Conservation (phyloP, 2,329 filamentous ascomycete genomes). For the Neonectria hederae region DNA sequence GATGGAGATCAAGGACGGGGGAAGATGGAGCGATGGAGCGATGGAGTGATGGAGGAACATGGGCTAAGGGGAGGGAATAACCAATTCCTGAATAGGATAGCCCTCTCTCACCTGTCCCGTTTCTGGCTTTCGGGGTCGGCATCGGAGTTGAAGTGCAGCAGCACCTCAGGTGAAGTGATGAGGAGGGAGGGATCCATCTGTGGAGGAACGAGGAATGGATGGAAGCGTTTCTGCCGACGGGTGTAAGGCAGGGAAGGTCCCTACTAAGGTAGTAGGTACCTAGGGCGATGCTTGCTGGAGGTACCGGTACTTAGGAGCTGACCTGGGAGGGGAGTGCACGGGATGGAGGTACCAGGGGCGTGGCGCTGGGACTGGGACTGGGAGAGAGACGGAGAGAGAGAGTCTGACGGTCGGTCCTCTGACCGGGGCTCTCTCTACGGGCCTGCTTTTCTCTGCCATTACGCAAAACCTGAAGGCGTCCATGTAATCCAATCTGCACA, state of each 20-base stretch:
- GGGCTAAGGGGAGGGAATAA: slow-evolving; percentile 13
- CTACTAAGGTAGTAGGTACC: slow-evolving; percentile 17
- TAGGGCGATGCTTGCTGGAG: slow-evolving; percentile 18
- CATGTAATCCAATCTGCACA: too few species aligned
- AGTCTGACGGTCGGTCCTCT: neutral
- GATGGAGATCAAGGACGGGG: slow-evolving; percentile 13
- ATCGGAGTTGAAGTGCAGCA: neutral
- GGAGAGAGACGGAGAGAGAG: neutral
- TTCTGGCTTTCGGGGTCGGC: neutral
- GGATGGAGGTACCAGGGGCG: slow-evolving; percentile 16
- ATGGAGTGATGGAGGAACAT: slow-evolving; percentile 12
- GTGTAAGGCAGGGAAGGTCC: neutral
- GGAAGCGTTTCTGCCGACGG: slow-evolving; percentile 13
- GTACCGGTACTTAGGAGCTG: too few species aligned
- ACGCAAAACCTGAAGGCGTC: too few species aligned
- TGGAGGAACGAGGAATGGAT: too few species aligned
- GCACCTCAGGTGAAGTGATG: neutral
- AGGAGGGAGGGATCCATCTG: neutral
- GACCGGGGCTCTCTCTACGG: neutral
- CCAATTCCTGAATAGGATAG: slow-evolving; percentile 4
- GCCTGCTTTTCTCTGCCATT: too few species aligned
- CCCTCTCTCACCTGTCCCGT: slow-evolving; percentile 1
- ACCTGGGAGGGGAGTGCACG: slow-evolving; percentile 14
- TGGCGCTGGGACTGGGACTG: slow-evolving; percentile 12
- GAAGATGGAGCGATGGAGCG: neutral